Conservation (phyloP, 2,329 filamentous ascomycete species). For the Lasiodiplodia sp. region DNA sequence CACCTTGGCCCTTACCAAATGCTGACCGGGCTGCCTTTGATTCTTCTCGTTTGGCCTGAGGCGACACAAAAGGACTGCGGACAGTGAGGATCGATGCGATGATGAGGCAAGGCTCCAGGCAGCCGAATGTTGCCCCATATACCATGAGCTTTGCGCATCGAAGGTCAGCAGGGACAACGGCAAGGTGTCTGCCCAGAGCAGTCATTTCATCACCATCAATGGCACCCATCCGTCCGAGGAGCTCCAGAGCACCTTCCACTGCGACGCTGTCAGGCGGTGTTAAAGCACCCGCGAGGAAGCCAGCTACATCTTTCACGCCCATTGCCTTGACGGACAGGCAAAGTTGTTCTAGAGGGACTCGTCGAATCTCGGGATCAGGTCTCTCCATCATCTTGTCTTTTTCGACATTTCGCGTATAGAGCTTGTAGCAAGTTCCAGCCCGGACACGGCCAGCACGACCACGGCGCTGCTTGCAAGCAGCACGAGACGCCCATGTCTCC, state of each 20-base stretch:
- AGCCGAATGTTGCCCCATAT: constrained; percentile 92
- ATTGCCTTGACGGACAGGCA: constrained; percentile 95
- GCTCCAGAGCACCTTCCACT: constrained; percentile 81
- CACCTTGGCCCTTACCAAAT: constrained; percentile 78
- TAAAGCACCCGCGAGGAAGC: constrained; percentile 83
- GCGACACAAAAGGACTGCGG: constrained; percentile 84
- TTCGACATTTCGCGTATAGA: constrained; percentile 89
- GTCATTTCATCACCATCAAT: constrained; percentile 87
- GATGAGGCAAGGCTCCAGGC: constrained; percentile 84
- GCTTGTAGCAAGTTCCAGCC: constrained; percentile 90
- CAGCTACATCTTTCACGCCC: constrained; percentile 82
- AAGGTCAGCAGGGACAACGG: constrained; percentile 92
- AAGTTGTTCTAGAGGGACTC: constrained; percentile 91
- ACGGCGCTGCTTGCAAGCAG: constrained; percentile 91
- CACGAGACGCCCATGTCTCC: constrained; percentile 93
- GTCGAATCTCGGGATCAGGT: constrained; percentile 90
- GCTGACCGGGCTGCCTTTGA: constrained; percentile 76
- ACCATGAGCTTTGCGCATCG: constrained; percentile 95
- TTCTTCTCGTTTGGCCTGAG: constrained; percentile 81
- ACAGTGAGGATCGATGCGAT: constrained; percentile 93
- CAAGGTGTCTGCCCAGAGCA: constrained; percentile 89
- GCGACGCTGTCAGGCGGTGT: constrained; percentile 87
- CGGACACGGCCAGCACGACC: constrained; percentile 93
- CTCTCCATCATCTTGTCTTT: constrained; percentile 80
- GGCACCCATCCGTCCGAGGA: constrained; percentile 86